A percentile compares a stretch with the other conserved stretches of the same genome.
Conservation (phyloP, 331 rosid species). For the Arachis monticola region DNA sequence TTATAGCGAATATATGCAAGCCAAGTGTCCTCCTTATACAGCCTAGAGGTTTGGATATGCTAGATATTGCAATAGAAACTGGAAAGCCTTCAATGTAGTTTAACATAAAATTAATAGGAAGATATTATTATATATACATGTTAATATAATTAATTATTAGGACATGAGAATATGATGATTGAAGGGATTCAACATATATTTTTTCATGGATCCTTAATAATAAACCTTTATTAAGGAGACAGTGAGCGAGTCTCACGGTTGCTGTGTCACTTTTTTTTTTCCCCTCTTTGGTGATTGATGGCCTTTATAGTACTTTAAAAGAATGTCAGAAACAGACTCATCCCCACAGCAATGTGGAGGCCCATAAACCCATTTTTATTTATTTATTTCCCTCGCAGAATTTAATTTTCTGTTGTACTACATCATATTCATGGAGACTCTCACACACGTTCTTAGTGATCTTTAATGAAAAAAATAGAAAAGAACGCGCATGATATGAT, state of each 20-base stretch:
- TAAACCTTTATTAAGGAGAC: slow-evolving; percentile 37
- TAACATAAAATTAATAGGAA: background rate
- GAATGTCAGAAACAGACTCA: slow-evolving; percentile 41
- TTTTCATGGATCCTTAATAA: slow-evolving; percentile 11
- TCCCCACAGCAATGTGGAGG: slow-evolving; percentile 58
- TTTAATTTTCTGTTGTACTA: slow-evolving; percentile 36
- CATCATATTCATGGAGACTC: slow-evolving; percentile 36
- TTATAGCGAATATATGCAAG: background rate
- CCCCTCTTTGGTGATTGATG: background rate
- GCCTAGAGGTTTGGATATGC: background rate
- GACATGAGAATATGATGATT: background rate
- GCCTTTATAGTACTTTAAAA: slow-evolving; percentile 16
- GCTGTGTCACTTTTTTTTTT: slow-evolving; percentile 41
- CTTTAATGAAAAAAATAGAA: background rate
- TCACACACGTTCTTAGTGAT: slow-evolving; percentile 51
- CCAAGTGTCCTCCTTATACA: background rate
- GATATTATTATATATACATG: background rate
- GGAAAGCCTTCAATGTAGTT: background rate
- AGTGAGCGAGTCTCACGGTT: slow-evolving; percentile 50
- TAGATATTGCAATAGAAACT: slow-evolving; percentile 8
- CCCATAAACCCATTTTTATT: slow-evolving; percentile 41
- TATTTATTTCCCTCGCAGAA: slow-evolving; percentile 43
- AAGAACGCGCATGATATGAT: slow-evolving; percentile 31
- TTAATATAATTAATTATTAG: background rate
- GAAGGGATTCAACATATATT: slow-evolving; percentile 4